Base-by-base conservation (phyloP, 202 grass and related monocot species). In the Carex sylvatica region DNA sequence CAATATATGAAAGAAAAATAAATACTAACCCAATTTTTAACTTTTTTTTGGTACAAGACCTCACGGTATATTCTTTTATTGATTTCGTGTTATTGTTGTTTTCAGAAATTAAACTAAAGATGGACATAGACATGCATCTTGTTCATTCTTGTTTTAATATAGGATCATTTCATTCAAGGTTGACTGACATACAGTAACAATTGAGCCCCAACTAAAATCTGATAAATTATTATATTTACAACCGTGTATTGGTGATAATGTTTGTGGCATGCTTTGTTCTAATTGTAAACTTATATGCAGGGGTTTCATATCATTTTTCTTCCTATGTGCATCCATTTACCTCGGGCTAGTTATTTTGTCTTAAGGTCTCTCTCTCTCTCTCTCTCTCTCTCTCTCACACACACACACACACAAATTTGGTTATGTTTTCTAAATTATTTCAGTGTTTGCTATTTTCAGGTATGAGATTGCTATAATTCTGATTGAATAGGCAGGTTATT, bases 271-370 rank as follows among this genome's bases (percentile, higher is more conserved):
- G 52, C 2, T 58, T 58, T 28, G 1, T 36, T 77, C 28, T 59
- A 56, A 77, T 35, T 59, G 9, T 3, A 36, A n/a, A 77, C 80
- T 69, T 87, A 58, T 52, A 93, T 92, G 86, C 87, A 96, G 93
- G 92, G 96, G 93, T 51, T 86, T 99, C 69, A 93, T 96, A 80
- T 99, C 96, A 40, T 96, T 96, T 74, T 36, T 78, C 36, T 99
- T 99, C 85, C 91, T 99, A 8, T 91, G 91, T 3, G 81, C 87
- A 23, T 92, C 89, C 6, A 90, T 95, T 87, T 99, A 93, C 85
- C 91, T 99, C 66, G 93, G 92, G 80, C 74, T 99, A 59, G 96
- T 95, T 71, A 99, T 99, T 89, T 83, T 95, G 79, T 99, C 93
- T 58, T 96, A 71, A 99, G 95, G 90, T 97, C 38, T 71, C 46